These are phyloP conservation scores for Castanospermum australe DNA, from an alignment of 306 rosid genomes.

Conservation along the genomic window DNA sequence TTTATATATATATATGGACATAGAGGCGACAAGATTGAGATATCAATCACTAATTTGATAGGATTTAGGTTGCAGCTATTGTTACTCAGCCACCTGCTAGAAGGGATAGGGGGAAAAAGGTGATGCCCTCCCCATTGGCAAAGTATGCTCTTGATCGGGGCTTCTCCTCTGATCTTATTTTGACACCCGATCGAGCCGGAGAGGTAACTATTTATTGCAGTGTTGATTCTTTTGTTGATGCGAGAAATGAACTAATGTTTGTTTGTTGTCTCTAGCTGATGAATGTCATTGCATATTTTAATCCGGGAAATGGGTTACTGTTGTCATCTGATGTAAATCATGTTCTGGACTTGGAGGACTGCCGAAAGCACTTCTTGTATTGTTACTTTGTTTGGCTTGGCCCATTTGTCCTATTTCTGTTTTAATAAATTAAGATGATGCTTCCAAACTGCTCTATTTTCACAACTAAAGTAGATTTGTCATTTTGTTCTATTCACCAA, in stretches of 20 bases:
- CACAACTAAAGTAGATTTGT: background rate
- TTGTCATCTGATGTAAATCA: background rate
- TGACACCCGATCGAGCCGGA: constrained; percentile 76
- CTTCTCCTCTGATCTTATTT: constrained; percentile 72
- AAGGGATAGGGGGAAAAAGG: constrained; percentile 74
- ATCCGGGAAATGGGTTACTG: background rate
- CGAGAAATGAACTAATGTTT: background rate
- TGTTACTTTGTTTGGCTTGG: background rate
- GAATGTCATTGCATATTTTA: background rate
- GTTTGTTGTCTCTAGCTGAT: background rate
- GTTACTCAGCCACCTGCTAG: constrained; percentile 88
- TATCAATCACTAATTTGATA: constrained; percentile 3
- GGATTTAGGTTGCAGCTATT: constrained; percentile 80
- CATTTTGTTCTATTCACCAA: background rate
- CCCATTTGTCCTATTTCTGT: background rate
- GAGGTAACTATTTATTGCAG: constrained; percentile 47
- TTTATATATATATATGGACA: background rate
- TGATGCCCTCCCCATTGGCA: constrained; percentile 79
- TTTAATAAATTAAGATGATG: background rate
- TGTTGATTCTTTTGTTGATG: background rate
- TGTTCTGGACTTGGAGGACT: background rate
- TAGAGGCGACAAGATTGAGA: background rate
- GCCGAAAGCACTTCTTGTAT: background rate
- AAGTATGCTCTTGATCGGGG: constrained; percentile 74
- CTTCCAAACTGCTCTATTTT: background rate